A percentile compares a stretch with the other conserved stretches of the same genome.
Conservation (phyloP, 2,329 filamentous ascomycete species). For the Microsporum audouinii region DNA sequence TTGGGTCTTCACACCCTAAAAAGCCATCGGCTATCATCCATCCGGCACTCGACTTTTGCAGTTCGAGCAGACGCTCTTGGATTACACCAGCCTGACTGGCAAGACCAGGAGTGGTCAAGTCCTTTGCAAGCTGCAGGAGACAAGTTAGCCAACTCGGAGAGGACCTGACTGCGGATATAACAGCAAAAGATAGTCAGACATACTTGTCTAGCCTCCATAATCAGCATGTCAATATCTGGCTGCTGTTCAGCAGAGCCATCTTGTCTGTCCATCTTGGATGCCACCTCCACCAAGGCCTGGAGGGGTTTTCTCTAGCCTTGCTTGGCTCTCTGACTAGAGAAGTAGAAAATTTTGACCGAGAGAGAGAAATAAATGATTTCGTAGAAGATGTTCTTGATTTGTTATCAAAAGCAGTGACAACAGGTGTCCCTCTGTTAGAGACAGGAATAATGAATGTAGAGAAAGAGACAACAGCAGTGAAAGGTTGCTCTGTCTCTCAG, state of each 20-base stretch:
- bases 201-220: conserved; percentile 8
- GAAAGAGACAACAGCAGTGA: not conserved
- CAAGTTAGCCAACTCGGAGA: not conserved
- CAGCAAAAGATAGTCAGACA: not conserved
- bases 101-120: conserved; percentile 35
- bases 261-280: not conserved
- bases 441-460: not conserved
- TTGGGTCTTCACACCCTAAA: conserved; percentile 55
- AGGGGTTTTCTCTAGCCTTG: not conserved
- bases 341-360: not conserved
- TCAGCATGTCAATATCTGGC: not conserved
- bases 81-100: conserved; percentile 39
- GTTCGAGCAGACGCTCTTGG: conserved; percentile 63
- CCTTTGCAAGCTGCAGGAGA: conserved; percentile 27
- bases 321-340: not conserved
- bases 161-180: not conserved
- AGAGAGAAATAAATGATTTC: not conserved
- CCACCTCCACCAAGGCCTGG: not conserved
- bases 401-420: conserved; percentile 1
- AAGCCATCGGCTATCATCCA: conserved; percentile 78
- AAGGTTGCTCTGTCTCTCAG: not conserved
- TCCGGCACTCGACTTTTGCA: conserved; percentile 69
- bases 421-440: not conserved
- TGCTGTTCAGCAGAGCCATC: not conserved
- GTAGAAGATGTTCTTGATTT: not conserved